phyloP scores from a whole-genome alignment of 108 stramenopile species.

The Cyclostephanos invisitatus region DNA sequence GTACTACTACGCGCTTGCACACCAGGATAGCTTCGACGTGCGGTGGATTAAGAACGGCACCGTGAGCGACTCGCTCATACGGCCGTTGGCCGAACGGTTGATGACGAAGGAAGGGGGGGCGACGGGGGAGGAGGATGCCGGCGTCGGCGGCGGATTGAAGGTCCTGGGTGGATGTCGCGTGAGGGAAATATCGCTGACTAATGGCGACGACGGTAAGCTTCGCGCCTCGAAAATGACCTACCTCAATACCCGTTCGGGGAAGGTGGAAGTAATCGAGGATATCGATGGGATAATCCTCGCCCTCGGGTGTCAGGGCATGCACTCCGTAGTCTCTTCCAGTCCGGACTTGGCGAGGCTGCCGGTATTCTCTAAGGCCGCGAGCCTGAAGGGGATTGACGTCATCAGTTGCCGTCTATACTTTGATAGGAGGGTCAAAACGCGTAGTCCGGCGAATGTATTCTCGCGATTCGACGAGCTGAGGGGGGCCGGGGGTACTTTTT shows the following conservation, averaged over 20 bases:
- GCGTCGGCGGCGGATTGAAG: constrained; percentile 47
- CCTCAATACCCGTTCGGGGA: constrained; percentile 51
- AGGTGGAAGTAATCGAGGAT: constrained; percentile 47
- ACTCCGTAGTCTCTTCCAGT: constrained; percentile 67
- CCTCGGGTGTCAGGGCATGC: constrained; percentile 87
- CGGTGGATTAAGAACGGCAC: constrained; percentile 92
- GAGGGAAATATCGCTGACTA: constrained; percentile 54
- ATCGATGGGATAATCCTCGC: constrained; percentile 84
- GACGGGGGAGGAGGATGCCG: too few relatives aligned
- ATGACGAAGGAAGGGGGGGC: constrained; percentile 45
- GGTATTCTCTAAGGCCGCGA: constrained; percentile 74
- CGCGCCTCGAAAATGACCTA: constrained; percentile 38
- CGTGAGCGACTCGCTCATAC: constrained; percentile 78
- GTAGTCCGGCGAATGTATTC: constrained; percentile 94
- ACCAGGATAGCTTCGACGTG: constrained; percentile 93
- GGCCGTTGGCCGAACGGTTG: constrained; percentile 74
- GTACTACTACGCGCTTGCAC: constrained; percentile 95
- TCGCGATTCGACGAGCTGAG: constrained; percentile 83
- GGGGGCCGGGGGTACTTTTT: constrained; percentile 92
- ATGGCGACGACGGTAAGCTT: constrained; percentile 18
- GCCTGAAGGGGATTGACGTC: constrained; percentile 86
- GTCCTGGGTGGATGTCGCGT: constrained; percentile 83
- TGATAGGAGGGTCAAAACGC: constrained; percentile 71
- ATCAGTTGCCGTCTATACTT: constrained; percentile 85
- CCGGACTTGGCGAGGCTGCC: constrained; percentile 71